phyloP scores from a whole-genome alignment of 2,329 filamentous ascomycete genomes.

The Rutstroemia sydowiana region DNA sequence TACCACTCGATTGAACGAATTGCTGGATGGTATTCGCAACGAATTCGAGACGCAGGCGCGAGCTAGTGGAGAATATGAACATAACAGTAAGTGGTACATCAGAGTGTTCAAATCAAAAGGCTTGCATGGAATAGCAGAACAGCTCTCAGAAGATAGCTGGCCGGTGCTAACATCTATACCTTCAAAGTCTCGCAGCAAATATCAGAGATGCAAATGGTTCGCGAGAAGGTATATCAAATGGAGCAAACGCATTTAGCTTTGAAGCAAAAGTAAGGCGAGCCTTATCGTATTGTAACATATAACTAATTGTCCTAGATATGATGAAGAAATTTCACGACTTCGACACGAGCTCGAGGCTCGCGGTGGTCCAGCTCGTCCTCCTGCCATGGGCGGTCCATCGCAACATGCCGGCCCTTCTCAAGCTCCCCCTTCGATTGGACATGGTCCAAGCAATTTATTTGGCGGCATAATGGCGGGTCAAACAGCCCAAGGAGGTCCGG shows the following conservation, averaged over 20 bases:
- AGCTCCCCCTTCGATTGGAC: constrained; percentile 76
- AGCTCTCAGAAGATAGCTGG: no score
- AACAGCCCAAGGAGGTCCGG: constrained; percentile 73
- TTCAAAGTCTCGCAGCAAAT: constrained; percentile 75
- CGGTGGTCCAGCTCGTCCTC: constrained; percentile 55
- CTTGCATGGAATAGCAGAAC: no score
- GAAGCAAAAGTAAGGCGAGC: constrained; percentile 72
- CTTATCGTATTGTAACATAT: not conserved
- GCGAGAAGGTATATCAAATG: constrained; percentile 86
- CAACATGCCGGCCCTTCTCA: constrained; percentile 75
- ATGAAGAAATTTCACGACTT: constrained; percentile 80
- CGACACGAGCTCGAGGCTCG: constrained; percentile 78
- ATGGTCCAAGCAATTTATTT: constrained; percentile 84
- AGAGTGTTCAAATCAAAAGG: not conserved
- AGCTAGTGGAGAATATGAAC: constrained; percentile 80
- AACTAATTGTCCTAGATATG: constrained; percentile 57
- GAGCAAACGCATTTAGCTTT: constrained; percentile 83
- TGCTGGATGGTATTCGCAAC: constrained; percentile 80
- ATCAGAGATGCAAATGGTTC: constrained; percentile 89
- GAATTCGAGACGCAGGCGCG: constrained; percentile 85
- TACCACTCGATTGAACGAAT: constrained; percentile 70
- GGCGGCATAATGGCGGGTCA: constrained; percentile 92
- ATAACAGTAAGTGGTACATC: constrained; percentile 66
- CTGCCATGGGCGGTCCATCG: constrained; percentile 64
- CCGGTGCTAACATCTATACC: not conserved